Conservation (phyloP, 768 basidiomycete species). For the Mycena kentingensis region DNA sequence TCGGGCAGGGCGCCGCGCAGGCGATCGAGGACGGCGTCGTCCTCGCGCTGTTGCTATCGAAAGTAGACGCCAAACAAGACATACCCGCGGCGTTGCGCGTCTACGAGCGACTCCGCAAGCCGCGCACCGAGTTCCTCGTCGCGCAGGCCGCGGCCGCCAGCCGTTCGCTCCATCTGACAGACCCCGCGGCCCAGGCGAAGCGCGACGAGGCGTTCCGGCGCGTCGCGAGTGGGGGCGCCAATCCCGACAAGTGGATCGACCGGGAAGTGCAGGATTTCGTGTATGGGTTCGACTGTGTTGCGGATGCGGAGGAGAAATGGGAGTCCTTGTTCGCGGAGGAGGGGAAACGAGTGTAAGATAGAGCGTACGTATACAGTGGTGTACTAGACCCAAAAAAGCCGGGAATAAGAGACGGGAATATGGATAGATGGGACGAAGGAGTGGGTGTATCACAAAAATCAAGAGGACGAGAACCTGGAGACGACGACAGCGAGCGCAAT, state of each 20-base stretch:
- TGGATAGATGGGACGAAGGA: neutral
- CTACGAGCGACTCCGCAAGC: constrained; percentile 27
- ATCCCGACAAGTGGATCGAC: constrained; percentile 26
- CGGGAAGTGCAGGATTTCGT: constrained; percentile 24
- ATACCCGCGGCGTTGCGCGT: constrained; percentile 20
- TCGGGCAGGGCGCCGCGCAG: constrained; percentile 40
- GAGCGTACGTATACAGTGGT: neutral
- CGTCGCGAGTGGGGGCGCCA: constrained; percentile 22
- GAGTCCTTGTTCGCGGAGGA: constrained; percentile 10
- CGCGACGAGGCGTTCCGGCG: constrained; percentile 26
- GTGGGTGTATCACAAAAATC: constrained; percentile 25
- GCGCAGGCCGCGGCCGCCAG: constrained; percentile 23
- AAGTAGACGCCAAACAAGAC: constrained; percentile 2
- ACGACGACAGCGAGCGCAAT: constrained; percentile 78
- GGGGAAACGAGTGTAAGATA: neutral
- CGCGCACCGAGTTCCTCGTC: constrained; percentile 23
- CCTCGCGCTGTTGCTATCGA: constrained; percentile 32
- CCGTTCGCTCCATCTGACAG: constrained; percentile 17
- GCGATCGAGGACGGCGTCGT: constrained; percentile 44
- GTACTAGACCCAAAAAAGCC: too few relatives aligned
- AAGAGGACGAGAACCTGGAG: constrained; percentile 68
- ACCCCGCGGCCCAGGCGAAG: constrained; percentile 20
- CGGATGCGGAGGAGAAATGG: constrained; percentile 17
- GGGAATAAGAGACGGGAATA: neutral
- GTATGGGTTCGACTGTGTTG: constrained; percentile 26